Conservation (phyloP, 805 yeast genomes). For the Yarrowia sp. region DNA sequence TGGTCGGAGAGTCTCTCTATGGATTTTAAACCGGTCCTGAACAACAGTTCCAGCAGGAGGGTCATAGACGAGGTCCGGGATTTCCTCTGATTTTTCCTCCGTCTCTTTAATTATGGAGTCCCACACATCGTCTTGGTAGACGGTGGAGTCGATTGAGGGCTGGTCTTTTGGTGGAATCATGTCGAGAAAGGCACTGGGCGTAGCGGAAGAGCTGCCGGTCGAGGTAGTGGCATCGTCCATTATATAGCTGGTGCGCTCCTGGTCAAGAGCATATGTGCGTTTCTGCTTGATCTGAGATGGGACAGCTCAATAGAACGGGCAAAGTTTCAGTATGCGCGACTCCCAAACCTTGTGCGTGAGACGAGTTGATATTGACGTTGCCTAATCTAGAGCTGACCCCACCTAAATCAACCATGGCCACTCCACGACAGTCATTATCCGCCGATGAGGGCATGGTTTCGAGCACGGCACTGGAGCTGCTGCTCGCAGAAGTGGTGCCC, state of each 20-base stretch:
- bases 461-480: constrained; percentile 49
- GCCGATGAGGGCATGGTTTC: constrained; percentile 32
- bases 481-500: constrained; percentile 77
- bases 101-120: neutral
- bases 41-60: neutral
- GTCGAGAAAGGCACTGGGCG: neutral
- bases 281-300: neutral
- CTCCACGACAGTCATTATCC: constrained; percentile 3
- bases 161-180: constrained; percentile 12
- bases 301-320: neutral
- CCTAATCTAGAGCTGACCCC: neutral
- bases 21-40: neutral
- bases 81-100: neutral
- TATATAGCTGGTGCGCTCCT: neutral
- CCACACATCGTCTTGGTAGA: neutral
- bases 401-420: neutral
- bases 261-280: neutral
- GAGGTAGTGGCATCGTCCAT: neutral
- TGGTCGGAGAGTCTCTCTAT: neutral
- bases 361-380: neutral
- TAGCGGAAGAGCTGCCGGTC: neutral
- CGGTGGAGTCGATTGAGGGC: neutral
- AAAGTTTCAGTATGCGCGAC: constrained; percentile 11
- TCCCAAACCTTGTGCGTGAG: neutral
- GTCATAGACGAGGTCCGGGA: constrained; percentile 2